Conservation (phyloP, 345 rosid genomes). For the Salix arbutifolia region DNA sequence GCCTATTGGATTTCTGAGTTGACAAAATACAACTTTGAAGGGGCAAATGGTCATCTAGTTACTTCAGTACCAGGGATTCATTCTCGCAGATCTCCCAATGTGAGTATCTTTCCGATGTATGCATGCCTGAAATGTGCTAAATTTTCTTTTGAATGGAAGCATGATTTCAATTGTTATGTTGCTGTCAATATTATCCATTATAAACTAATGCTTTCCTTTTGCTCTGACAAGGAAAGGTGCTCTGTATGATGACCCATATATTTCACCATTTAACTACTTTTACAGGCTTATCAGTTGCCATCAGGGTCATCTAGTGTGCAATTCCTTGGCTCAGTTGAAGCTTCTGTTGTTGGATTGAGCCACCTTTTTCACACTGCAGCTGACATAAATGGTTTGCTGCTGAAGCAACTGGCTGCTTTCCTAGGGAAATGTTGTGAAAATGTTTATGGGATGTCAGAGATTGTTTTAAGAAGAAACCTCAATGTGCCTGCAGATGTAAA, state of each 20-base stretch:
- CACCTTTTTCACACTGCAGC: constrained; percentile 57
- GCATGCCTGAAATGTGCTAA: neutral
- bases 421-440: constrained; percentile 48
- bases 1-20: constrained; percentile 76
- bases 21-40: constrained; percentile 67
- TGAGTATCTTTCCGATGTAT: constrained; percentile 29
- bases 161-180: neutral
- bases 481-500: constrained; percentile 65
- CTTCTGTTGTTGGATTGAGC: constrained; percentile 83
- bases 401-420: constrained; percentile 64
- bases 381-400: constrained; percentile 60
- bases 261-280: constrained; percentile 2
- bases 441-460: constrained; percentile 55
- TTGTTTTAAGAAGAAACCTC: constrained; percentile 71
- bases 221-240: neutral
- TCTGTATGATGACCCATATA: neutral
- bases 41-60: constrained; percentile 66
- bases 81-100: constrained; percentile 41
- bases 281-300: constrained; percentile 28
- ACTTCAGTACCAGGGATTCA: constrained; percentile 87
- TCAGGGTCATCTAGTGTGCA: constrained; percentile 28
- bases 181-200: neutral
- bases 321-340: constrained; percentile 62
- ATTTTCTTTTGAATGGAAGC: neutral
- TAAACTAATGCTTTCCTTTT: neutral